Evolutionary conservation across 768 basidiomycete species (phyloP), one percentile per base, ranked within the genome.

Genomic region (Russula compacta): DNA sequence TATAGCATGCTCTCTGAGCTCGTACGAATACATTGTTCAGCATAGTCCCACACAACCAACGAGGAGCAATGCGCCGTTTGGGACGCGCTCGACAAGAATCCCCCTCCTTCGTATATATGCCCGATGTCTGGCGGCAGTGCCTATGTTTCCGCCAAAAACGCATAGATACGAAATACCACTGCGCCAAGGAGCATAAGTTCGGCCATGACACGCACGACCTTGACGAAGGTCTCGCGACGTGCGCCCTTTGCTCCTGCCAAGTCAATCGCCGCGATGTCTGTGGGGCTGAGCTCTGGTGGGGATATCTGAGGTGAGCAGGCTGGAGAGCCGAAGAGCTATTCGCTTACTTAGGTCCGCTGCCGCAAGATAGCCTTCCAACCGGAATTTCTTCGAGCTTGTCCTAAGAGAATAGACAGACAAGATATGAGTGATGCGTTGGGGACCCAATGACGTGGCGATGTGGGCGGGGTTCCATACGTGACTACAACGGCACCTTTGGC

Each of bases 341-440:
- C 61, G 64, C 78, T 48, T 64, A 85, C 85, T 62, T 11, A 91
- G 71, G 67, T 91, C 85, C 0, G 82, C 87, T 1, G 84, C 85
- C 46, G 73, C 73, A 40, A 89, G 73, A 69, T 92, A 92, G 11
- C 85, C 81, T 67, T 85, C 74, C 24, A 92, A 73, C 12, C 89
- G 78, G 2, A 74, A 71, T 65, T 82, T 81, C 73, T 84, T 87
- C 7, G 84, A 82, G 70, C 85, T 87, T 12, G 82, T 80, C 10
- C 85, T 86, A 64, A 64, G 21, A 51, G 39, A 21, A 10, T 40
- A 42, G 35, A 33, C 38, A 47, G 19, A 47, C 42, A 29, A 36
- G 21, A 7, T 33, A 49, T 61, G 50, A 59, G 44, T 0, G 24
- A 46, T 19, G 24, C 39, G n/a, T 35, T 7, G 17, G 12, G 11